phyloP scores from a whole-genome alignment of 2,329 filamentous ascomycete genomes.

The Fusarium sterilihyphosum region DNA sequence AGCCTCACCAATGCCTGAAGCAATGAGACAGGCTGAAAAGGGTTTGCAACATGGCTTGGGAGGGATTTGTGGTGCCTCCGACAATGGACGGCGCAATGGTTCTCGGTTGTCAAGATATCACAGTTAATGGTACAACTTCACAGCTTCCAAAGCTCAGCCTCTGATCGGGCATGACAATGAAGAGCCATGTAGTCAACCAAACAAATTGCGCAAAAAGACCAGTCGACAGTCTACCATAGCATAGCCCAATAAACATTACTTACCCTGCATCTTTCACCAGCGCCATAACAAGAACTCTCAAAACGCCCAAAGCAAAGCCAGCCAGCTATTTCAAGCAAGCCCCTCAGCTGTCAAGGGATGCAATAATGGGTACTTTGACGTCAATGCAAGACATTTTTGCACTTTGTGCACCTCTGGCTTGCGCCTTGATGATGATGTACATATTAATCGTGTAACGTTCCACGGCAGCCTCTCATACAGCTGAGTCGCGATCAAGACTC shows the following conservation, averaged over 20 bases:
- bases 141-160: not conserved
- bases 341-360: not conserved
- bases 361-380: not conserved
- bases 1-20: not conserved
- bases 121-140: not conserved
- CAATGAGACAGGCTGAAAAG: not conserved
- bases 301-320: not conserved
- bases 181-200: too few relatives aligned
- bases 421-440: not conserved
- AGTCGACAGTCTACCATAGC: fast-evolving
- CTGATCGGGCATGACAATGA: not conserved
- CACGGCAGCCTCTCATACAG: not conserved
- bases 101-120: not conserved
- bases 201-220: fast-evolving
- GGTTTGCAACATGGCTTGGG: not conserved
- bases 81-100: not conserved
- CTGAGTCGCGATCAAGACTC: not conserved
- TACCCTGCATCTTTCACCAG: not conserved
- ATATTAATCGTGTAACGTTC: not conserved
- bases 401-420: not conserved
- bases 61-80: not conserved
- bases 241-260: not conserved
- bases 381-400: not conserved
- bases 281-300: too few relatives aligned
- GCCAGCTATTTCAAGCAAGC: not conserved